Base-by-base conservation (phyloP, 108 stramenopile genomes). In the Conticribra guillardii region DNA sequence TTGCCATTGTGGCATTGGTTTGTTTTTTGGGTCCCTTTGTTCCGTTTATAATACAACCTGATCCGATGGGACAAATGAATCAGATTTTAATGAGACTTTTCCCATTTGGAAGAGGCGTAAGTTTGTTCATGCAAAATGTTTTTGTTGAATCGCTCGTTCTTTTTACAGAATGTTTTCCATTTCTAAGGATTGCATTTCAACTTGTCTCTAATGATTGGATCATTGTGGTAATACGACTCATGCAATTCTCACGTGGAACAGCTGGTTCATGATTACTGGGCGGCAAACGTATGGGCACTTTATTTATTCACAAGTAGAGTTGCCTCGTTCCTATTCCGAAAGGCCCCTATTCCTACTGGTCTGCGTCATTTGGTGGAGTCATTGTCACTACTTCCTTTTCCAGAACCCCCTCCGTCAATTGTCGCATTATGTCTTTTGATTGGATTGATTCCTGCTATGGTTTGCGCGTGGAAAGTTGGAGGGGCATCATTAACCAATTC, bases 211-310 rank as follows among this genome's bases (percentile, higher is more conserved):
- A n/a, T n/a, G n/a, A n/a, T n/a, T n/a, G n/a, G n/a, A n/a, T n/a
- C n/a, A n/a, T n/a, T n/a, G n/a, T n/a, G n/a, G n/a, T n/a, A n/a
- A n/a, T n/a, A n/a, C n/a, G n/a, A n/a, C n/a, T n/a, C n/a, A n/a
- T n/a, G n/a, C n/a, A n/a, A n/a, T n/a, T n/a, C n/a, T n/a, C n/a
- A n/a, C n/a, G n/a, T n/a, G n/a, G n/a, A n/a, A n/a, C n/a, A 73
- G 72, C 77, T 99, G 19, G 90, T 93, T 0, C 98, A 99, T 79
- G 96, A 96, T 33, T 99, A 99, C 66, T 99, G 98, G 98, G 97
- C 98, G 7, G 96, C 94, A 54, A 99, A 99, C 76, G 29, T 91
- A 18, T 99, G 97, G 97, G 96, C 98, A 15, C 60, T 99, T 14
- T 99, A 96, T 67, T 71, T 64, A 15, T 80, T 87, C 30, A 30